phyloP scores from a whole-genome alignment of 805 yeast genomes.

The Candida takata region DNA sequence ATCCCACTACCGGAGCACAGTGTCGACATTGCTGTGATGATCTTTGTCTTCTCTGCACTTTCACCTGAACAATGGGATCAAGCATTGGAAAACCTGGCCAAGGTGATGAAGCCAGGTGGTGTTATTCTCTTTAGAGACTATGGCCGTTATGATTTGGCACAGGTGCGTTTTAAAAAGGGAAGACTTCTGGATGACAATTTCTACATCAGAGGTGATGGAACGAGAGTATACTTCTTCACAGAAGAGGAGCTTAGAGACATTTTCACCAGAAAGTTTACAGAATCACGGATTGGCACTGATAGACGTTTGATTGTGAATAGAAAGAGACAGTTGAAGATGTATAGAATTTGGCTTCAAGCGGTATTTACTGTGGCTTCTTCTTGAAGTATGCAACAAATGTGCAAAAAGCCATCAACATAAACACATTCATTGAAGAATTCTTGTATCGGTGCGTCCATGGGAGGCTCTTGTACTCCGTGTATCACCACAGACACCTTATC shows the following conservation, averaged over 20 bases:
- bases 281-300: slow-evolving; percentile 78
- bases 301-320: slow-evolving; percentile 86
- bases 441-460: slow-evolving; percentile 35
- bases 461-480: slow-evolving; percentile 47
- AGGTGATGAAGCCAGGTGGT: slow-evolving; percentile 88
- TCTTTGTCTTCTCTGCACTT: slow-evolving; percentile 88
- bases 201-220: slow-evolving; percentile 96
- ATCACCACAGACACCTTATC: slow-evolving; percentile 38
- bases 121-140: slow-evolving; percentile 85
- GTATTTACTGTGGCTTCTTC: slow-evolving; percentile 48
- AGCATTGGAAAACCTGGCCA: slow-evolving; percentile 66
- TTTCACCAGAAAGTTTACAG: slow-evolving; percentile 59
- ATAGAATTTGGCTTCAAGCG: slow-evolving; percentile 94
- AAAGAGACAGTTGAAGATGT: slow-evolving; percentile 90
- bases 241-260: slow-evolving; percentile 82
- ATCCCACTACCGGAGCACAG: slow-evolving; percentile 81
- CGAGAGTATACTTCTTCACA: slow-evolving; percentile 93
- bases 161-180: slow-evolving; percentile 84
- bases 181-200: slow-evolving; percentile 86
- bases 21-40: slow-evolving; percentile 89
- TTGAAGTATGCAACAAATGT: slow-evolving; percentile 17
- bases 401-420: slow-evolving; percentile 62
- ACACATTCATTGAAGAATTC: slow-evolving; percentile 39
- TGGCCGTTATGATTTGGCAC: slow-evolving; percentile 94
- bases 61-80: slow-evolving; percentile 86